Base-by-base conservation (phyloP, 2,329 filamentous ascomycete species). In the Colletotrichum tropicale region DNA sequence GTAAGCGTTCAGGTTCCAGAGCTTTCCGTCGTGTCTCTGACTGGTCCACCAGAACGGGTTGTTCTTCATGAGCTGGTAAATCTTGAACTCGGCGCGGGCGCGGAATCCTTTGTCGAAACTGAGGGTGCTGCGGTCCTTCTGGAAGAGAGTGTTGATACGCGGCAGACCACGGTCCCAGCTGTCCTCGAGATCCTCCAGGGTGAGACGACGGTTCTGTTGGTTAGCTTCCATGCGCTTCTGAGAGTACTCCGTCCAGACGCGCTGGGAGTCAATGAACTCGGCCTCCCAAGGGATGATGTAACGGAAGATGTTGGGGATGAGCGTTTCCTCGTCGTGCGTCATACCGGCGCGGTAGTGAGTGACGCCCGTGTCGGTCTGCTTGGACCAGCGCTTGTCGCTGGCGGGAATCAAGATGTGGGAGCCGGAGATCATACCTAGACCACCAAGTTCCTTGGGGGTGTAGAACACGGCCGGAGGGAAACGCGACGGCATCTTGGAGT, bases 11-110 rank as follows among this genome's bases (percentile, higher is more conserved):
- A 99, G 85, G 78, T 98, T 98, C 97, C 97, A 99, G 6, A 99
- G 86, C 82, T 98, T 98, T 82, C 97, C 97, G 81, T 99, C 97
- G 81, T 99, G 98, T 52, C 97, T 91, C 85, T 98, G 96, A 81
- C 95, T 98, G 6, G 97, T 99, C 97, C 97, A 99, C 96, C 96
- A 98, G 89, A 98, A 98, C 0, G 97, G 97, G 83, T 98, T 98
- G 86, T 94, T 98, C 91, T 98, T 98, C 96, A 99, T 98, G 76
- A 98, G 89, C 84, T 98, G 96, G 83, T 98, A 99, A 34, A 97
- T 93, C 89, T 99, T 99, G 89, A 99, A 99, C 84, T 99, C 97
- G 13, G 96, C 95, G 70, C 97, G 91, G 16, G 96, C 93, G 79
- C 97, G 94, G 93, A 98, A 99, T 70, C 97, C 97, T 87, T 99